A percentile compares a stretch with the other conserved stretches of the same genome.
phyloP scores from a whole-genome alignment of 257 asterid genomes.

The Solanum tarapatanum region DNA sequence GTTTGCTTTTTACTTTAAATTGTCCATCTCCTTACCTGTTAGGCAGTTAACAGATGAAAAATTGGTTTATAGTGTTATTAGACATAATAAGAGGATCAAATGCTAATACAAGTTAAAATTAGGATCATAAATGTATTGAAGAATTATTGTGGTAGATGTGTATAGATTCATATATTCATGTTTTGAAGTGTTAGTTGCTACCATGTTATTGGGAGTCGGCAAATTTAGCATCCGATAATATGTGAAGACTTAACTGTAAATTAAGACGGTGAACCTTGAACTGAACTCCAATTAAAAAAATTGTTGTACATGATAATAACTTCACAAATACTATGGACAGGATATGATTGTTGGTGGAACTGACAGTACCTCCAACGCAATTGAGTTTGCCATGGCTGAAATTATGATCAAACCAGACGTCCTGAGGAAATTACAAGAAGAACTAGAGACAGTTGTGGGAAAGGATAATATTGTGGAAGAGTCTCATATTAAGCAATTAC shows the following conservation, averaged over 20 bases:
- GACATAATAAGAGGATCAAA: not conserved
- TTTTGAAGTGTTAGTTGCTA: not conserved
- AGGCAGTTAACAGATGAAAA: too few relatives aligned
- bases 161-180: not conserved
- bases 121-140: not conserved
- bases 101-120: not conserved
- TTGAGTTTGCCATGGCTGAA: conserved; percentile 61
- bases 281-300: not conserved
- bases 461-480: conserved; percentile 1
- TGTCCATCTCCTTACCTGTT: too few relatives aligned
- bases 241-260: not conserved
- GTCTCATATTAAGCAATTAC: not conserved
- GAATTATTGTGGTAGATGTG: not conserved
- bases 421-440: conserved; percentile 11
- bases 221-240: not conserved
- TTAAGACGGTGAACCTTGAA: conserved; percentile 6
- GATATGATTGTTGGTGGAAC: conserved; percentile 79
- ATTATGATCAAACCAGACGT: conserved; percentile 21
- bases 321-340: conserved; percentile 7
- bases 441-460: conserved; percentile 38
- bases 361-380: conserved; percentile 51
- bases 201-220: not conserved
- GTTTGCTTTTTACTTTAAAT: too few relatives aligned
- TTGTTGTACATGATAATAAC: not conserved
- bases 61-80: too few relatives aligned